Conservation (phyloP, 306 rosid genomes). For the Cicer pinnatifidum region DNA sequence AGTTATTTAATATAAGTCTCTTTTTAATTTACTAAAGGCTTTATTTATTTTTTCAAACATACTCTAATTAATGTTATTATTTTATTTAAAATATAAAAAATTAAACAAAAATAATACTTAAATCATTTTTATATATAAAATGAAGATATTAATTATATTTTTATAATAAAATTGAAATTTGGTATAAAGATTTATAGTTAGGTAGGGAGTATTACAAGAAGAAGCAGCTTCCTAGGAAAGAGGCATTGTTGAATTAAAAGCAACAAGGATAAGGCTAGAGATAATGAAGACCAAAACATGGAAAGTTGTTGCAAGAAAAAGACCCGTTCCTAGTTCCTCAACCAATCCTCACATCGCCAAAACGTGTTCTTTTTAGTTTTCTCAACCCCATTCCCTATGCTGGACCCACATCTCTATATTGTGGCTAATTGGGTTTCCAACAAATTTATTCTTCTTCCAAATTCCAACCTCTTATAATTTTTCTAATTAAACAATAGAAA, state of each 20-base stretch:
- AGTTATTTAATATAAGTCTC: too few species aligned
- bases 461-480: conserved; percentile 8
- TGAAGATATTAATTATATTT: too few species aligned
- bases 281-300: conserved; percentile 37
- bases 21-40: too few species aligned
- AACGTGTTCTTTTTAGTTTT: conserved; percentile 37
- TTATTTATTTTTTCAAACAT: too few species aligned
- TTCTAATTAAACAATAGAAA: conserved; percentile 34
- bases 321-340: conserved; percentile 11
- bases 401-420: conserved; percentile 31
- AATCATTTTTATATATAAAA: too few species aligned
- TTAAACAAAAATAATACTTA: too few species aligned
- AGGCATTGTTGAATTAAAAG: conserved; percentile 48
- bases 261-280: conserved; percentile 56
- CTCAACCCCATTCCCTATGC: not conserved
- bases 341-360: conserved; percentile 27
- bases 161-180: too few species aligned
- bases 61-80: too few species aligned
- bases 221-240: conserved; percentile 59
- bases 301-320: conserved; percentile 45
- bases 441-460: conserved; percentile 10
- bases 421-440: conserved; percentile 48
- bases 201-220: conserved; percentile 41
- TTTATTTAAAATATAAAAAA: too few species aligned
- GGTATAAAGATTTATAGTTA: too few species aligned